Evolutionary conservation across 306 rosid species (phyloP).

Genomic region (Luffa aegyptiaca): DNA sequence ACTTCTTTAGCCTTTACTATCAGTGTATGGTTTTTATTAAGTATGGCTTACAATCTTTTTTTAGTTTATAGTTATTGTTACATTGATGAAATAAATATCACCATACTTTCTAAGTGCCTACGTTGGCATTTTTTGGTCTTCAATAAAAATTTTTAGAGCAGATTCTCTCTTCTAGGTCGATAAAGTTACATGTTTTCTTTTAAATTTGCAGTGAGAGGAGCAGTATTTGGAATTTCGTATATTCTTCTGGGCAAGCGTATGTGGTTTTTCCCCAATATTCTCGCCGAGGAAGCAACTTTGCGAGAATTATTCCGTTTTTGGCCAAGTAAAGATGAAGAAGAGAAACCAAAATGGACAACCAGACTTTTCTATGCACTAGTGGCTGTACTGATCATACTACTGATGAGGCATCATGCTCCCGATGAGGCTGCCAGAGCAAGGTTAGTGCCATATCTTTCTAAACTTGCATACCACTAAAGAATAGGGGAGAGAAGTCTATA

Average conservation of each 20-base stretch:
- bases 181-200: background rate
- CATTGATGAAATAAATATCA: background rate
- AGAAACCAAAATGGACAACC: conserved; percentile 87
- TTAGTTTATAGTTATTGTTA: background rate
- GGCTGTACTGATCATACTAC: conserved; percentile 66
- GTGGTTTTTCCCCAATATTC: conserved; percentile 97
- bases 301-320: conserved; percentile 86
- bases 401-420: conserved; percentile 96
- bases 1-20: background rate
- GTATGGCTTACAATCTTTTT: background rate
- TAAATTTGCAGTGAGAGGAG: conserved; percentile 63
- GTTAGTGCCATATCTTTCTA: conserved; percentile 23
- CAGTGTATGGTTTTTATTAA: background rate
- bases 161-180: background rate
- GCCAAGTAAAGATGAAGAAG: conserved; percentile 96
- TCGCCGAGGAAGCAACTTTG: conserved; percentile 93
- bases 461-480: background rate
- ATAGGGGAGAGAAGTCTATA: background rate
- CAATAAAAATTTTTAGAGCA: background rate
- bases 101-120: background rate
- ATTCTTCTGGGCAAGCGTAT: conserved; percentile 68
- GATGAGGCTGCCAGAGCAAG: conserved; percentile 99
- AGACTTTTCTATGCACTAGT: conserved; percentile 72
- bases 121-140: background rate
- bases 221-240: conserved; percentile 61